phyloP scores from a whole-genome alignment of 495 filamentous ascomycete species.

The Schizothecium vesticola region DNA sequence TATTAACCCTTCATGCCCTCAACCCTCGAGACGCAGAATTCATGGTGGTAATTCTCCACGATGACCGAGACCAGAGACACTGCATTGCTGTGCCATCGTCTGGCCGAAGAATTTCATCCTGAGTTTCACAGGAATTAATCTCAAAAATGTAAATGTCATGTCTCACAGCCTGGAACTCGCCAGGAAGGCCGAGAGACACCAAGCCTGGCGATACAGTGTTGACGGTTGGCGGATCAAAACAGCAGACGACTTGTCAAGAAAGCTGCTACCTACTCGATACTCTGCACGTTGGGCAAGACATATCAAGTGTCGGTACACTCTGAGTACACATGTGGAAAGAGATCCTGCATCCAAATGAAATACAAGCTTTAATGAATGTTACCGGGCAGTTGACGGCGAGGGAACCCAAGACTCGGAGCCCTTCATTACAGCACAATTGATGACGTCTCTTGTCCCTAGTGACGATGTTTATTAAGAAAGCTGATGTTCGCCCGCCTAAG shows the following conservation, averaged over 20 bases:
- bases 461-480: background rate
- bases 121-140: background rate
- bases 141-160: background rate
- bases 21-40: background rate
- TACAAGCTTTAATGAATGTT: background rate
- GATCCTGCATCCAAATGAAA: background rate
- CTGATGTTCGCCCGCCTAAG: background rate
- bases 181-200: background rate
- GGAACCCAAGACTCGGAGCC: background rate
- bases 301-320: background rate
- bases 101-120: background rate
- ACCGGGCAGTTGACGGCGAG: background rate
- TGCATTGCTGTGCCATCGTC: background rate
- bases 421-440: background rate
- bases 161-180: background rate
- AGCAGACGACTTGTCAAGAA: background rate
- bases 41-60: background rate
- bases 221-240: too few relatives aligned
- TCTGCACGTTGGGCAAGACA: background rate
- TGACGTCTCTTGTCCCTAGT: background rate
- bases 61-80: background rate
- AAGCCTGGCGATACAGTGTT: background rate
- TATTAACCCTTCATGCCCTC: background rate
- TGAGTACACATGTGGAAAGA: background rate
- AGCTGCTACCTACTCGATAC: background rate